Evolutionary conservation across 257 asterid species (phyloP), one percentile per base, ranked within the genome.

Genomic region (Petunia secreta): DNA sequence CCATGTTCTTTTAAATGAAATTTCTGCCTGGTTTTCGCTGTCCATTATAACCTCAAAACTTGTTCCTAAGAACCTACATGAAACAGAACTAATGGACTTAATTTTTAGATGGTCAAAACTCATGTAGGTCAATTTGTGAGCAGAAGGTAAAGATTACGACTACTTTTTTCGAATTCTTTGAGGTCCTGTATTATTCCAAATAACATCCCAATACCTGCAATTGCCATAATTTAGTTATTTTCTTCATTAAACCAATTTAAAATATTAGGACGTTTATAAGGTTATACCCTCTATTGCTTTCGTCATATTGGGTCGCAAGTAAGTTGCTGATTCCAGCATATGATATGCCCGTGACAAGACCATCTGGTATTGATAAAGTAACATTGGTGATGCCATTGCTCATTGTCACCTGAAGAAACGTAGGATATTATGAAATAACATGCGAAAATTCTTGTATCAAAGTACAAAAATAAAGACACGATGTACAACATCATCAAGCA

Each of bases 181-280:
- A 1, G 76, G 86, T 9, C 80, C 87, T 3, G 88, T 79, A 6
- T 75, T 59, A 83, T 86, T 87, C 97, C 97, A 94, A 68, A 87
- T 89, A 77, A 94, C 81, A 52, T 94, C 98, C 98, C 98, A 94
- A 44, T 94, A 94, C 84, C 98, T 94, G 57, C 58, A 86, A 80
- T 80, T 48, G 60, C 1, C 60, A 34, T 63, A 39, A 52, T 79
- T 9, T 8, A 66, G 11, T 75, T 37, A 59, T 55, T 6, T 14
- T 58, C 15, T 7, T 40, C 50, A 60, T 55, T 7, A 37, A 8
- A 8, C 8, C 37, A 37, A 15, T 75, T 38, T 5, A 13, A 13
- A 38, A 38, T 64, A 38, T 2, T 6, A 39, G 34, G 5, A 11
- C 34, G 44, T 34, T 71, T 6, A 39, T 65, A 10, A 46, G 40